A percentile compares a stretch with the other conserved stretches of the same genome.
Conservation (phyloP, 768 basidiomycete genomes). For the Cubamyces lactineus region DNA sequence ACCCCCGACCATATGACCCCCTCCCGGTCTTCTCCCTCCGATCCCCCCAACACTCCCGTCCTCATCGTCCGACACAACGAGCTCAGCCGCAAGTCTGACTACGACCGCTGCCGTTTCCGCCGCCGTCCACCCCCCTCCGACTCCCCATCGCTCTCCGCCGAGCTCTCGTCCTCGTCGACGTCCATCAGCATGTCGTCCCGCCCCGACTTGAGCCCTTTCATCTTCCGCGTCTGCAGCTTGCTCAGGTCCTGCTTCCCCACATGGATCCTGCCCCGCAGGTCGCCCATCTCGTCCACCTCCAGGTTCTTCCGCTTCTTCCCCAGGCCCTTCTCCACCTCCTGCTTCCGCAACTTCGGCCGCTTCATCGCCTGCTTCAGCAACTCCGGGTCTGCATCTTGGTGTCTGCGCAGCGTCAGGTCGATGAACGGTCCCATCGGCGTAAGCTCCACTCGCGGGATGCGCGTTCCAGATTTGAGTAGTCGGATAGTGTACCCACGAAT, state of each 20-base stretch:
- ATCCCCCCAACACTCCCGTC: background rate
- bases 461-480: constrained; percentile 74
- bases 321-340: constrained; percentile 80
- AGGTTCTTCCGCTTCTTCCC: constrained; percentile 95
- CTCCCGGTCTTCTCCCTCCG: background rate
- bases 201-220: constrained; percentile 83
- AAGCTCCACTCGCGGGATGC: constrained; percentile 81
- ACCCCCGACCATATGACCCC: background rate
- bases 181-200: constrained; percentile 28
- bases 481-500: constrained; percentile 83
- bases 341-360: constrained; percentile 87
- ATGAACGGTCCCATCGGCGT: constrained; percentile 90
- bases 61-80: background rate
- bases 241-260: constrained; percentile 85
- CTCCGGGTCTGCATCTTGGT: constrained; percentile 76
- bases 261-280: constrained; percentile 89
- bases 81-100: background rate
- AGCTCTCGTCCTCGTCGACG: constrained; percentile 22
- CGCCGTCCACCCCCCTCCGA: constrained; percentile 16
- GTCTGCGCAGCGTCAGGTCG: constrained; percentile 78
- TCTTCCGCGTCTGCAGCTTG: constrained; percentile 90
- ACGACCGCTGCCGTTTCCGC: constrained; percentile 26
- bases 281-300: constrained; percentile 98
- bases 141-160: constrained; percentile 24
- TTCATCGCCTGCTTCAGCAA: constrained; percentile 80